Evolutionary conservation across 495 filamentous ascomycete genomes (phyloP).

Genomic region (Tuber brumale): DNA sequence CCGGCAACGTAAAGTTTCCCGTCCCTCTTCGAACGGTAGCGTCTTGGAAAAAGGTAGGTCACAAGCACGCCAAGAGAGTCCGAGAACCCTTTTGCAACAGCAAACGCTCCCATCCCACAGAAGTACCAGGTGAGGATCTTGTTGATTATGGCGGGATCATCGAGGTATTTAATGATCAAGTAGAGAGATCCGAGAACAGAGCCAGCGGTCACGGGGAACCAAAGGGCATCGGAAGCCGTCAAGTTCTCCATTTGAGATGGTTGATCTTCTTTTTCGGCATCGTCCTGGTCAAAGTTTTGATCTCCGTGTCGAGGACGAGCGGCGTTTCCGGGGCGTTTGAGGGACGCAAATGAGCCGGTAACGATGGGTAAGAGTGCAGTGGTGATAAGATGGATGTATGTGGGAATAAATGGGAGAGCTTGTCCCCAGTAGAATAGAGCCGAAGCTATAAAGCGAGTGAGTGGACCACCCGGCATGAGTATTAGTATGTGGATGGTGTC

Average conservation of each 20-base stretch:
- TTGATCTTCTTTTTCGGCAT: conserved; percentile 53
- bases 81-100: conserved; percentile 60
- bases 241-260: conserved; percentile 69
- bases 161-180: conserved; percentile 79
- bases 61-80: conserved; percentile 60
- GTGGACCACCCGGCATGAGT: neutral
- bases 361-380: conserved; percentile 68
- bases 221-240: conserved; percentile 70
- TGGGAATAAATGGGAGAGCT: conserved; percentile 47
- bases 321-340: conserved; percentile 55
- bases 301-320: conserved; percentile 48
- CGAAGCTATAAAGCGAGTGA: conserved; percentile 8
- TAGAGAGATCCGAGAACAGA: conserved; percentile 68
- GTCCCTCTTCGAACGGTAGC: conserved; percentile 48
- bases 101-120: conserved; percentile 67
- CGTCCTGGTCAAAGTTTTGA: conserved; percentile 51
- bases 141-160: conserved; percentile 74
- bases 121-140: conserved; percentile 81
- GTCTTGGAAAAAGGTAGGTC: conserved; percentile 65
- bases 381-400: conserved; percentile 60
- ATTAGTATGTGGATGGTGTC: neutral
- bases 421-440: conserved; percentile 2
- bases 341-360: conserved; percentile 62
- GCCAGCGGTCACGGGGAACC: conserved; percentile 79
- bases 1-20: conserved; percentile 46